Base-by-base conservation (phyloP, 2,329 filamentous ascomycete species). In the Bisporella sp. region DNA sequence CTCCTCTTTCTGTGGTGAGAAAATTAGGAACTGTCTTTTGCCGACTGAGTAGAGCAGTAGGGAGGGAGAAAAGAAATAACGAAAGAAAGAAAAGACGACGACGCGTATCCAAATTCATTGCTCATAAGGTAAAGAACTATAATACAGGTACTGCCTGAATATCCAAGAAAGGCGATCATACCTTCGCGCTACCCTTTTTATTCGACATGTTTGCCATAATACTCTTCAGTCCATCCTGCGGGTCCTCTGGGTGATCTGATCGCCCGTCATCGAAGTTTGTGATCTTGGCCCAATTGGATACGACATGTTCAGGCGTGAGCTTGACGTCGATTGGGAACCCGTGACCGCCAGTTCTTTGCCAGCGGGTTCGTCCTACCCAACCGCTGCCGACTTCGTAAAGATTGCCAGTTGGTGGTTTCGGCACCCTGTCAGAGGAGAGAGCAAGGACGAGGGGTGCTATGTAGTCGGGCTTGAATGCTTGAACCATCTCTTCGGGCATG, bases 381-480 rank as follows among this genome's bases (percentile, higher is more conserved):
- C 92, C 93, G 66, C 88, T 93, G 63, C 93, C 93, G 60, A 92
- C 89, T 74, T 99, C 93, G 72, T 90, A 99, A 45, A 99, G 79
- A 48, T 85, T 85, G 57, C 92, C 92, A 51, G 90, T 96, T 57
- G 87, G 81, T 59, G 87, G 82, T 64, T 87, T 80, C 31, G 93
- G 92, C 48, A 90, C 83, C 72, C 89, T 88, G 73, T 99, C 93
- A 68, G 83, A 89, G 69, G 70, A 77, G 51, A 99, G 86, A 41
- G 91, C 82, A 49, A 92, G 82, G 47, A 99, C 91, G 37, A 97
- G 74, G 54, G 93, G 93, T 48, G 93, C 93, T 69, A 99, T 91
- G 71, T 96, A 97, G 67, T 97, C 92, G 53, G 93, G 93, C 83
- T 97, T 99, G 79, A 99, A 96, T 43, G 93, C 92, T 75, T 97